Base-by-base conservation (phyloP, 257 asterid genomes). In the Dorcoceras hygrometricum region DNA sequence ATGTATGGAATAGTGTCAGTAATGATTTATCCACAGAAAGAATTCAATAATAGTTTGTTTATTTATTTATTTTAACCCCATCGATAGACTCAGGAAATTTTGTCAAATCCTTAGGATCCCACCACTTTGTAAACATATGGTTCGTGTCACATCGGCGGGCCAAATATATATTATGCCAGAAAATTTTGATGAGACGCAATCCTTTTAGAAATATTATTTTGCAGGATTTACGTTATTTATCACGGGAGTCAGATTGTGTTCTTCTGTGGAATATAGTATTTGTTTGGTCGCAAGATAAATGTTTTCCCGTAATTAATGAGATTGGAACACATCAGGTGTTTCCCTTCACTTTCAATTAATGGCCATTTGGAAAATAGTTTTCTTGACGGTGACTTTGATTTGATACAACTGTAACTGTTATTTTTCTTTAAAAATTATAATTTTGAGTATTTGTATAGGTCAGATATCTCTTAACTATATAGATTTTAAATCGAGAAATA, bases 91-190 rank as follows among this genome's bases (percentile, higher is more conserved):
- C 4, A 1, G 4, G 9, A 61, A 28, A 39, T 27, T n/a, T 48
- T 19, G 68, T 75, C 78, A 68, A 78, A 76, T 76, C 74, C 43
- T 43, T 59, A 50, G 32, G 63, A 60, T 56, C 18, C 66, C 31
- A 19, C 19, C 23, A 22, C 18, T 34, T 22, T 57, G 59, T 23
- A 70, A 67, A 67, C 76, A 76, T 70, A 76, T 71, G 69, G 78
- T 77, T 67, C 74, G 76, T 77, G 85, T 80, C 85, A 74, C 80
- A 71, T 74, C 82, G 61, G 61, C 7, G 50, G 3, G 26, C 76
- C 80, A 69, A 75, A 72, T 73, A 54, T 26, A 18, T 25, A 11
- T 23, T 26, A 57, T 8, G 14, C 12, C 43, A 32, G 12, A 9
- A 32, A 32, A 32, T 32, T 32, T 31, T 31, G 36, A 34, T 39